Evolutionary conservation across 2,329 filamentous ascomycete genomes (phyloP).

Genomic region (Neofusicoccum umdonicola): DNA sequence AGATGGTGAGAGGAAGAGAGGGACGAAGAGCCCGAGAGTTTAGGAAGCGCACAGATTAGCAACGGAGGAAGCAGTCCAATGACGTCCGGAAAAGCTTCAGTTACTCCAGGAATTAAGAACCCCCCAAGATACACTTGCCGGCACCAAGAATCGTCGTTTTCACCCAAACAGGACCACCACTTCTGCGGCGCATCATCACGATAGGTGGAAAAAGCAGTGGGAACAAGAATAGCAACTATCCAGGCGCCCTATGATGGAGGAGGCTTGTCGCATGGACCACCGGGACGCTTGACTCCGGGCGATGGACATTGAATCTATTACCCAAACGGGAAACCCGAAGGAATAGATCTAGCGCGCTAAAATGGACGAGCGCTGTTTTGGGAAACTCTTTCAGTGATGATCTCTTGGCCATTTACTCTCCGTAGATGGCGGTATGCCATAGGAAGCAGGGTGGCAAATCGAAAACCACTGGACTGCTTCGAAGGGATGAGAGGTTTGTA

Average conservation of each 20-base stretch:
- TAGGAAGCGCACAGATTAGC: not conserved
- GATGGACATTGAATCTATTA: not conserved
- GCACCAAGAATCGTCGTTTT: not conserved
- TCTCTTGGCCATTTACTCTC: no score
- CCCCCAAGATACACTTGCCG: not conserved
- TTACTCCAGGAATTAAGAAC: not conserved
- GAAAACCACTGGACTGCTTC: no score
- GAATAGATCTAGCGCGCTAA: not conserved
- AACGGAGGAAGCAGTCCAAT: not conserved
- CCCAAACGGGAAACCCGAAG: not conserved
- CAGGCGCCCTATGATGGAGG: not conserved
- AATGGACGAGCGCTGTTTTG: not conserved
- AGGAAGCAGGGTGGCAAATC: no score
- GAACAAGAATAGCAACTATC: not conserved
- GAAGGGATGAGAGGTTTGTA: no score
- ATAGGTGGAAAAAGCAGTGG: not conserved
- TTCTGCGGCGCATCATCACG: not conserved
- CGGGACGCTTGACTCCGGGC: not conserved
- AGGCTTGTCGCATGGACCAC: not conserved
- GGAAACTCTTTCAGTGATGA: not conserved
- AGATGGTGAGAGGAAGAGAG: not conserved
- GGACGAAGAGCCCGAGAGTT: not conserved
- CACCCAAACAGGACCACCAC: not conserved
- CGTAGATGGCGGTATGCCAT: no score
- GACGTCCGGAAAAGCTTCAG: not conserved